Base-by-base conservation (phyloP, 2,329 filamentous ascomycete genomes). In the Ceratocystis diversiconidia region DNA sequence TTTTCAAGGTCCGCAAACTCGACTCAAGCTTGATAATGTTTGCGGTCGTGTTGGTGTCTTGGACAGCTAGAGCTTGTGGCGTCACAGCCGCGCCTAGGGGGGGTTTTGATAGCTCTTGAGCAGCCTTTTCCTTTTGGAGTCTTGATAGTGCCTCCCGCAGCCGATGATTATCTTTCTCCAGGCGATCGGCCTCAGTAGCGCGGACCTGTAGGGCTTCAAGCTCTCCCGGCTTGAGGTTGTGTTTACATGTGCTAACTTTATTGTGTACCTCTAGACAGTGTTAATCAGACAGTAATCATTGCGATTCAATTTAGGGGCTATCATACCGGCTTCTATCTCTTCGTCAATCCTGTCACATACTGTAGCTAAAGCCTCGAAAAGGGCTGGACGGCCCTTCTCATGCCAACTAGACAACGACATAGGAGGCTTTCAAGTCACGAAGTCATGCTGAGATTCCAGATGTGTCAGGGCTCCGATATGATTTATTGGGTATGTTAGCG, bases 121-220 rank as follows among this genome's bases (percentile, higher is more conserved):
- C 70, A 17, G 52, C 5, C 25, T 8, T 71, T 68, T 64, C 63
- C 52, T 64, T 67, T 43, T 67, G 43, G 32, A 61, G 59, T 25
- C 57, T 69, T 68, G 8, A 81, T 67, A 64, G n/a, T 7, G 79
- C 73, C 41, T 69, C 70, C 62, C 72, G 74, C 5, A 83, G 73
- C 3, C 72, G 68, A n/a, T 69, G 69, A 62, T 79, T 80, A 67
- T 80, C 77, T 17, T 74, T 69, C 64, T 79, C 74, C 30, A 82
- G 69, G 1, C 68, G 70, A 15, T 74, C 72, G 22, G 73, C 73
- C 30, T 72, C 69, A 17, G 71, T 72, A n/a, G 72, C 73, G 25
- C 69, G 72, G 12, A 67, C 69, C 52, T 69, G 74, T 4, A 78
- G 69, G n/a, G 70, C 69, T 28, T 73, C 70, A 8, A 79, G 67